Percentiles rank a stretch among this genome's conserved stretches.
Conservation (phyloP, 2,329 filamentous ascomycete genomes). For the Whalleya microplaca region DNA sequence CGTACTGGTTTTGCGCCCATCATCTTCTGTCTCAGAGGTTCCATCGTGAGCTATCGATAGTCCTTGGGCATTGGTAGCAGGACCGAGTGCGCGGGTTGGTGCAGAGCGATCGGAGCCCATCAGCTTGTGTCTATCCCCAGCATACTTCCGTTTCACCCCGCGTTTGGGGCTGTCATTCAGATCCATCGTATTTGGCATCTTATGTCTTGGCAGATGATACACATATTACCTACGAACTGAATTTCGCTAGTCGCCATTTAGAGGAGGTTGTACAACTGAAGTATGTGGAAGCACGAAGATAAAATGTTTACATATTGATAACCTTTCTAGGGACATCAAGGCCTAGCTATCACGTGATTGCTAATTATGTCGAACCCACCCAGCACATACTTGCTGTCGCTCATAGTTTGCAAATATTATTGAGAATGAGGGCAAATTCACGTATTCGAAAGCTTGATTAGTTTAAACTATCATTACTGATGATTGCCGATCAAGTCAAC, state of each 20-base stretch:
- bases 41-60: neutral
- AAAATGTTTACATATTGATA: no score
- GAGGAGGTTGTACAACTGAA: no score
- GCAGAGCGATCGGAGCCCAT: neutral
- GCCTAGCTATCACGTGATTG: no score
- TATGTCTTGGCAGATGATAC: slow-evolving; percentile 1
- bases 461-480: neutral
- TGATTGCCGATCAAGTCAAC: neutral
- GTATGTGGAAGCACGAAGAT: no score
- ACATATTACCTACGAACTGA: neutral
- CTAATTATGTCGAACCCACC: no score
- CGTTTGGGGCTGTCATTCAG: neutral
- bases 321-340: no score
- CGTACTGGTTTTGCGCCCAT: neutral
- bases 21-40: neutral
- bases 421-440: neutral
- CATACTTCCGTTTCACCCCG: slow-evolving; percentile 30
- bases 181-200: slow-evolving; percentile 3
- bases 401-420: no score
- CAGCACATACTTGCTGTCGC: no score
- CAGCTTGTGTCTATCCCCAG: slow-evolving; percentile 20
- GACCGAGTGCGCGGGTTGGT: neutral
- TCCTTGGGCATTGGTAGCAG: neutral
- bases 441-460: neutral
- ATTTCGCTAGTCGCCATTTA: no score